A percentile compares a stretch with the other conserved stretches of the same genome.
Conservation (phyloP, 768 basidiomycete species). For the Cantharellus anzutake region DNA sequence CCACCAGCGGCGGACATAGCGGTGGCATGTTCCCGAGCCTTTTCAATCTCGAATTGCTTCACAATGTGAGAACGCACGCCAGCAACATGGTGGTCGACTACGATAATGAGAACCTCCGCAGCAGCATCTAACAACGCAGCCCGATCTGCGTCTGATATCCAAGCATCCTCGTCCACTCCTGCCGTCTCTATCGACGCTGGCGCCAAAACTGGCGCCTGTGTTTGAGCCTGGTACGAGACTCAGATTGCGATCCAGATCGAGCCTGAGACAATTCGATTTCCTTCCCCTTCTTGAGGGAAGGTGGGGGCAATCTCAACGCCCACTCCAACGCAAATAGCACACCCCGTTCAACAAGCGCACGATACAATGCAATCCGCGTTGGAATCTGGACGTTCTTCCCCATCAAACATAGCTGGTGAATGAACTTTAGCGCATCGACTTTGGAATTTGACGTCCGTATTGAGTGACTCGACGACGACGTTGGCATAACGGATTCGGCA, state of each 20-base stretch:
- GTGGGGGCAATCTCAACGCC: conserved; percentile 32
- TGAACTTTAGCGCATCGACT: conserved; percentile 64
- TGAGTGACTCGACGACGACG: background rate
- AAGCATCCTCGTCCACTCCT: background rate
- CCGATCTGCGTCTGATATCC: conserved; percentile 30
- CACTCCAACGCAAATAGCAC: conserved; percentile 84
- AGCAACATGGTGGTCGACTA: conserved; percentile 81
- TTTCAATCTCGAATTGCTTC: conserved; percentile 37
- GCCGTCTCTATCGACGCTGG: background rate
- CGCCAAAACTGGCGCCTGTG: background rate
- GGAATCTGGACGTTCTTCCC: conserved; percentile 92
- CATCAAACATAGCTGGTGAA: conserved; percentile 88
- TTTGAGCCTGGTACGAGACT: background rate
- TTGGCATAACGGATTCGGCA: conserved; percentile 16
- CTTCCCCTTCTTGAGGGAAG: background rate
- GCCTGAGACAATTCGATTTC: background rate
- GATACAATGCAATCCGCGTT: conserved; percentile 68
- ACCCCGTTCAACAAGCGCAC: conserved; percentile 71
- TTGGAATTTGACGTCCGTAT: conserved; percentile 15
- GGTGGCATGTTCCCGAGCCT: conserved; percentile 17
- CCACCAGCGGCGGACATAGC: conserved; percentile 3
- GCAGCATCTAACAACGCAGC: conserved; percentile 55
- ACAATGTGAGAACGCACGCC: conserved; percentile 72
- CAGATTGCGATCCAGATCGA: background rate
- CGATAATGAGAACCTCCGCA: conserved; percentile 65